Base-by-base conservation (phyloP, 2,329 filamentous ascomycete species). In the Epichloe coenophiala region DNA sequence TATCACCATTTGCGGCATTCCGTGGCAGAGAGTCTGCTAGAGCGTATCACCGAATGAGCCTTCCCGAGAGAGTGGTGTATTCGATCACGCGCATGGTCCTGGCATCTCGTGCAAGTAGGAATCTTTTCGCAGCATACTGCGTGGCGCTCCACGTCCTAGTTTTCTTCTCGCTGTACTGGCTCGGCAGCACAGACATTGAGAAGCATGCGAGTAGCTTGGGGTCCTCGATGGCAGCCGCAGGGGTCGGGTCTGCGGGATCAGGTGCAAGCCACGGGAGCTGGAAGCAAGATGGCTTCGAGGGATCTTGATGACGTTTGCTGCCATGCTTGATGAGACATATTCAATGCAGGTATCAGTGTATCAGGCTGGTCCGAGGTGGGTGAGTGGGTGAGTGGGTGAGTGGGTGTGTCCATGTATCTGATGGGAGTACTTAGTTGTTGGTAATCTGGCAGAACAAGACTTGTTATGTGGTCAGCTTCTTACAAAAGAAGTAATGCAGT, bases 1-100 rank as follows among this genome's bases (percentile, higher is more conserved):
- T 98, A 46, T 95, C 89, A 11, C 93, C 93, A 0, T 98, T 98
- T 65, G 90, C 91, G 27, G 89, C 88, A 3, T 98, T 98, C 71
- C 78, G 91, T 43, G 90, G 91, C n/a, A 80, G 91, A 48, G 94
- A 98, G 69, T 90, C 86, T 38, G 84, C 88, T 6, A 77, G 94
- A 45, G 93, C 91, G 1, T 90, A 95, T 67, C 88, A 89, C 61
- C 81, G 90, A 41, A 95, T 98, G 89, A 91, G 84, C 60, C 71
- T 96, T 8, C 89, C 90, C 0, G 93, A 98, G 67, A 77, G 93
- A 39, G 80, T 88, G 45, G 85, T 98, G 4, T 95, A 95, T 68
- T 90, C 89, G 36, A 77, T 96, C 49, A 95, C 91, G 45, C 79
- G 89, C 51, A 87, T 95, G 71, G 88, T 98, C 45, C 74, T 98